Evolutionary conservation across 306 rosid genomes (phyloP).

Genomic region (Vigna nakashimae): DNA sequence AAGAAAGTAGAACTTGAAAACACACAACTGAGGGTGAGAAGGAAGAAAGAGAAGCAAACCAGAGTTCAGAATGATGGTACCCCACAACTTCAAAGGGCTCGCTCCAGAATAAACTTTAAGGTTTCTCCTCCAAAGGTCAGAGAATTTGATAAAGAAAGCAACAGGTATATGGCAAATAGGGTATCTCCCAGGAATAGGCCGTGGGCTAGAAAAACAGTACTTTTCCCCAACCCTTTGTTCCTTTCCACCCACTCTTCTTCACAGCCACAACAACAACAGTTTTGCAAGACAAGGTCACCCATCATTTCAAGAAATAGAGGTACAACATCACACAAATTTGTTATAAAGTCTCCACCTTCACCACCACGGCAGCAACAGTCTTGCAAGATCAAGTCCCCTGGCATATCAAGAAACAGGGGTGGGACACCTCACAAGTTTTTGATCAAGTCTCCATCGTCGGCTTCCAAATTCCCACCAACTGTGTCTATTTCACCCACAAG

Average conservation of each 20-base stretch:
- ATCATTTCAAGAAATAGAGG: conserved; percentile 65
- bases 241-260: conserved; percentile 54
- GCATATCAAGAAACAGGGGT: conserved; percentile 62
- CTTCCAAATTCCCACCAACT: conserved; percentile 69
- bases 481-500: conserved; percentile 64
- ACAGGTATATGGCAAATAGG: conserved; percentile 67
- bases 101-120: conserved; percentile 86
- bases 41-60: conserved; percentile 84
- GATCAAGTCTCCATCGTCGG: conserved; percentile 79
- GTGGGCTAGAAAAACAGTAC: conserved; percentile 84
- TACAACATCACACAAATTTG: conserved; percentile 71
- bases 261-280: conserved; percentile 63
- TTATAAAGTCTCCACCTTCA: conserved; percentile 79
- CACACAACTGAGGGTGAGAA: conserved; percentile 76
- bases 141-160: conserved; percentile 68
- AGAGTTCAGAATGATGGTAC: conserved; percentile 51
- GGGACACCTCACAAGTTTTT: conserved; percentile 83
- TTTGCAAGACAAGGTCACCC: conserved; percentile 81
- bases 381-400: conserved; percentile 73
- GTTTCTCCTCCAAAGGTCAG: conserved; percentile 82
- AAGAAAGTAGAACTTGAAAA: conserved; percentile 60
- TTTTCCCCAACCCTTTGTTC: conserved; percentile 96
- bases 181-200: conserved; percentile 87
- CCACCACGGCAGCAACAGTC: conserved; percentile 57
- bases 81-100: conserved; percentile 72